A percentile compares a stretch with the other conserved stretches of the same genome.
These are phyloP conservation scores for Penicillium pulvis DNA, from an alignment of 495 filamentous ascomycete species.

Conservation along the genomic window DNA sequence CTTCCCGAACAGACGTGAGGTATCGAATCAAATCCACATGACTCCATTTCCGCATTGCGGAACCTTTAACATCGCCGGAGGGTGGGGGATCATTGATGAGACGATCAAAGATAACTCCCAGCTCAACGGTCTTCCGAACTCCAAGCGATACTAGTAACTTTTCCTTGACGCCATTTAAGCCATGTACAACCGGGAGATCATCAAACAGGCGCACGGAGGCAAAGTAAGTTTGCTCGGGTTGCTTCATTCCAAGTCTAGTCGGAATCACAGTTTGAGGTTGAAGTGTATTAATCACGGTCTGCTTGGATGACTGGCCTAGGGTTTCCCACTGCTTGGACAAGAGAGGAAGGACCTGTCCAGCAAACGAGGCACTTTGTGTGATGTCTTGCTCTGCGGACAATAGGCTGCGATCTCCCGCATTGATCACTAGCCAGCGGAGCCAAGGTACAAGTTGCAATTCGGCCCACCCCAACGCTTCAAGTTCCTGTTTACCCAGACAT, in stretches of 20 bases:
- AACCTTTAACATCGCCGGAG: slow-evolving; percentile 42
- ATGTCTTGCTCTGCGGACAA: slow-evolving; percentile 60
- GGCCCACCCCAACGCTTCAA: slow-evolving; percentile 81
- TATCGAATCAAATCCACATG: slow-evolving; percentile 95
- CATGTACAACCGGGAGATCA: slow-evolving; percentile 79
- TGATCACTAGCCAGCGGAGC: slow-evolving; percentile 74
- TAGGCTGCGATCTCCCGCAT: slow-evolving; percentile 48
- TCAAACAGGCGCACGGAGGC: slow-evolving; percentile 90
- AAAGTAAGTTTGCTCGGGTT: slow-evolving; percentile 87
- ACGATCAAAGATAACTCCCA: slow-evolving; percentile 89
- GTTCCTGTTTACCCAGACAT: slow-evolving; percentile 55
- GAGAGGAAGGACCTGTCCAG: slow-evolving; percentile 74
- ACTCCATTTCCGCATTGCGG: slow-evolving; percentile 67
- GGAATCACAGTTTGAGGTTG: slow-evolving; percentile 76
- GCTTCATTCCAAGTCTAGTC: slow-evolving; percentile 87
- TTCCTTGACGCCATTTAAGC: slow-evolving; percentile 79
- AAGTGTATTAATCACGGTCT: slow-evolving; percentile 62
- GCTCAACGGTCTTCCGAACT: slow-evolving; percentile 80
- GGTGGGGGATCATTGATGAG: slow-evolving; percentile 61
- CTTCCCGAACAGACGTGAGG: slow-evolving; percentile 81
- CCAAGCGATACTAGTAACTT: slow-evolving; percentile 82
- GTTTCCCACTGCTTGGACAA: slow-evolving; percentile 88
- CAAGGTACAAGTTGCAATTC: slow-evolving; percentile 81
- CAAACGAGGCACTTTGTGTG: slow-evolving; percentile 69
- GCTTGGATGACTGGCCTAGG: slow-evolving; percentile 64